Base-by-base conservation (phyloP, 202 grass and related monocot species). In the Hordeum pubiflorum region DNA sequence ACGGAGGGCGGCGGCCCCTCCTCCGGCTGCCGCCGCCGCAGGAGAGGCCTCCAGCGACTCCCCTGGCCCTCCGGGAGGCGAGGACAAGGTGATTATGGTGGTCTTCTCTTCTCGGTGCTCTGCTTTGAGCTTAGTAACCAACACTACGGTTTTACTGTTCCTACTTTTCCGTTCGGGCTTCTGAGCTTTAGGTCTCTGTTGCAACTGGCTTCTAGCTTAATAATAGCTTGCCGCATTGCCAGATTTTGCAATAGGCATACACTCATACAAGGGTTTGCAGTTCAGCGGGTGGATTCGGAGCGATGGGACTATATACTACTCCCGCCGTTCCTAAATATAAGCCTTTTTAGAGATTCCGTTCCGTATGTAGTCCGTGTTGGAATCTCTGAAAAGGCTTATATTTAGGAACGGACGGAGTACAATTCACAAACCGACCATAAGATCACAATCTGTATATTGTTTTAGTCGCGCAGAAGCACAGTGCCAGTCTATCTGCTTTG, bases 1-100 rank as follows among this genome's bases (percentile, higher is more conserved):
- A 17, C 65, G 82, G 54, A 76, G 75, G 56, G 52, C 69, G 32
- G 26, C 32, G 27, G 22, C 26, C 7, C 21, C 62, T 43, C 59
- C 61, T 37, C 59, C 72, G 33, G 21, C 71, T 20, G 18, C 58
- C 37, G 55, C 74, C n/a, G 55, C 70, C 20, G 63, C 55, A 1
- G 87, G 39, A 37, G 74, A 83, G 59, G 80, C 21, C 39, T 34
- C 75, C 50, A 62, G 76, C 59, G 83, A 62, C 29, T 46, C 81
- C 46, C 44, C 82, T 22, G 46, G 29, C 12, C 33, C 93, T 39
- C 32, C 93, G 1, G 74, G 29, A 38, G 41, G 80, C 46, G 79
- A 72, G 21, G 85, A 81, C 14, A 89, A 89, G 87, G 87, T 89
- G 50, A 82, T 31, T 72, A 32, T n/a, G 63, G 0, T n/a, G 2